A percentile compares a stretch with the other conserved stretches of the same genome.
These are phyloP conservation scores for Bipolaris bicolor DNA, from an alignment of 2,329 filamentous ascomycete species.

Conservation along the genomic window DNA sequence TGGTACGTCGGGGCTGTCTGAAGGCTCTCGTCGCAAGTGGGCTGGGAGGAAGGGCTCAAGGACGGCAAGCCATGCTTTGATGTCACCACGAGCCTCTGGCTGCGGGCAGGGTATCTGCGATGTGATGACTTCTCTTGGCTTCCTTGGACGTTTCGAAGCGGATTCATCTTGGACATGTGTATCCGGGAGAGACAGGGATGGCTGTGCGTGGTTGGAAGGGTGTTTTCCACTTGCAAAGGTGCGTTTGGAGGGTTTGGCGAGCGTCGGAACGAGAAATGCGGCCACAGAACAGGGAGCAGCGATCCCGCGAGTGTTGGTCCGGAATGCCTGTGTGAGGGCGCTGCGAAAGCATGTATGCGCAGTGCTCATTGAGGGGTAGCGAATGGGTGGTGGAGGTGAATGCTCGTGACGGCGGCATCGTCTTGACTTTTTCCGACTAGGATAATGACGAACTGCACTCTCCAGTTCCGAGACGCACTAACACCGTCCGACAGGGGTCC, in stretches of 20 bases:
- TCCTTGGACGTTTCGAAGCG: constrained; percentile 13
- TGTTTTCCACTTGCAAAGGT: constrained; percentile 34
- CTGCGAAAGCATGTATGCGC: constrained; percentile 47
- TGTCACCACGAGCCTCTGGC: constrained; percentile 28
- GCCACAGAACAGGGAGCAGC: constrained; percentile 34
- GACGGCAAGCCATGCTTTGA: constrained; percentile 42
- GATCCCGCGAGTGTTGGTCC: constrained; percentile 28
- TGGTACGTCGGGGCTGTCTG: constrained; percentile 16
- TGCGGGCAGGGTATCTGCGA: constrained; percentile 32
- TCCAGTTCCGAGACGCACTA: constrained; percentile 22
- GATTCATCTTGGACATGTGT: constrained; percentile 1
- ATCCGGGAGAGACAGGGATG: constrained; percentile 1
- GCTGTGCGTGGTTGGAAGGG: constrained; percentile 16
- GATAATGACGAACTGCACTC: constrained; percentile 28
- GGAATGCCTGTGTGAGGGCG: constrained; percentile 46
- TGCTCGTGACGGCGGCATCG: constrained; percentile 22
- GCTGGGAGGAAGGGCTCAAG: constrained; percentile 48
- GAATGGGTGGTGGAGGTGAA: constrained; percentile 22
- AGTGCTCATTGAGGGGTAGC: constrained; percentile 46
- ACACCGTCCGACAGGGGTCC: constrained; percentile 3
- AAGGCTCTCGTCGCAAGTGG: constrained; percentile 33
- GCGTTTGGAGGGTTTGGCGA: constrained; percentile 30
- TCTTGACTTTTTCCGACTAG: constrained; percentile 36
- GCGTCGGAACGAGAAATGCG: constrained; percentile 45
- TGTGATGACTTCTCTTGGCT: constrained; percentile 13